phyloP scores from a whole-genome alignment of 805 yeast genomes.

The Starmera pachycereana region DNA sequence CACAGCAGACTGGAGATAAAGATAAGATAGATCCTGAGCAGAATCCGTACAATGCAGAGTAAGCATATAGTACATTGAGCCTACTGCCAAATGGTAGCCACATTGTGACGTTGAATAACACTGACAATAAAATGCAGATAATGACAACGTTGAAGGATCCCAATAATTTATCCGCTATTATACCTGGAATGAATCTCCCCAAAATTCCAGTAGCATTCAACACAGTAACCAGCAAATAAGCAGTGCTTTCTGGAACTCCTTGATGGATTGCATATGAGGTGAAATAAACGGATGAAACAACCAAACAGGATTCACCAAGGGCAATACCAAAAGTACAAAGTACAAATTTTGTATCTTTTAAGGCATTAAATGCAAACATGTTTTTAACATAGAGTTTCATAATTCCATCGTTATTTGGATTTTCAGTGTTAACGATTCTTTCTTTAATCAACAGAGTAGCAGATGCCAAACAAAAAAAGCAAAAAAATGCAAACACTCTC shows the following conservation, averaged over 20 bases:
- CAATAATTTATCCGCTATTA: constrained; percentile 29
- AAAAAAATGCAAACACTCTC: constrained; percentile 39
- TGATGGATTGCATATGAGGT: constrained; percentile 42
- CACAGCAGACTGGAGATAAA: constrained; percentile 48
- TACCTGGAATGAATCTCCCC: constrained; percentile 36
- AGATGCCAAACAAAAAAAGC: constrained; percentile 25
- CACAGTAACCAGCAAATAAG: constrained; percentile 38
- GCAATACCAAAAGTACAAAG: constrained; percentile 32
- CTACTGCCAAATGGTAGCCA: constrained; percentile 35
- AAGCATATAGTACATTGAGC: constrained; percentile 29
- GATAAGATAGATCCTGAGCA: constrained; percentile 46
- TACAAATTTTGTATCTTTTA: constrained; percentile 34
- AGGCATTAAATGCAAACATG: constrained; percentile 25
- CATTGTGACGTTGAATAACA: constrained; percentile 24
- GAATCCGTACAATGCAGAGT: constrained; percentile 42
- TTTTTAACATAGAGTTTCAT: constrained; percentile 8
- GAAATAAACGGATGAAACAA: constrained; percentile 37
- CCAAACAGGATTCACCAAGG: constrained; percentile 34
- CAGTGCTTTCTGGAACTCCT: constrained; percentile 32
- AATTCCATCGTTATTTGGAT: constrained; percentile 17
- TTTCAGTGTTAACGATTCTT: constrained; percentile 22
- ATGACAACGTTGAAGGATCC: constrained; percentile 47
- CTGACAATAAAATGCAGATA: constrained; percentile 23
- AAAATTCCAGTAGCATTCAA: constrained; percentile 35
- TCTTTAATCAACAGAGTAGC: constrained; percentile 31